phyloP scores from a whole-genome alignment of 768 basidiomycete genomes.

The Leucocoprinus leucothites region DNA sequence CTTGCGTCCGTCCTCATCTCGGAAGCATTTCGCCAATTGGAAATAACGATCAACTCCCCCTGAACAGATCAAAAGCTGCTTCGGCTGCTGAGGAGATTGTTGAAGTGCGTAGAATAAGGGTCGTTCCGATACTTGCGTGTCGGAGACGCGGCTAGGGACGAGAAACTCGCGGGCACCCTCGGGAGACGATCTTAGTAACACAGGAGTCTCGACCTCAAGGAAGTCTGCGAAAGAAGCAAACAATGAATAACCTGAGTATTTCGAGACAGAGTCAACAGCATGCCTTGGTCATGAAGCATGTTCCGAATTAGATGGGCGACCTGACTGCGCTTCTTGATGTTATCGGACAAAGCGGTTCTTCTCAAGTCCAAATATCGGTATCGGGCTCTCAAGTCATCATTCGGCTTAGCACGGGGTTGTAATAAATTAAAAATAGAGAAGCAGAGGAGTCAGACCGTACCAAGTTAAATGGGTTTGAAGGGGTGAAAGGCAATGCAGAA shows the following conservation, averaged over 20 bases:
- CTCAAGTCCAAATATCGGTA: slow-evolving; percentile 91
- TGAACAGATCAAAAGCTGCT: slow-evolving; percentile 88
- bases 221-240: slow-evolving; percentile 55
- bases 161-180: slow-evolving; percentile 95
- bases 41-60: slow-evolving; percentile 89
- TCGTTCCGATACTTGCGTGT: slow-evolving; percentile 15
- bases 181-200: slow-evolving; percentile 86
- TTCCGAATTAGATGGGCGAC: slow-evolving; percentile 80
- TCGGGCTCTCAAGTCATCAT: slow-evolving; percentile 81
- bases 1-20: slow-evolving; percentile 93
- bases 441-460: slow-evolving; percentile 41
- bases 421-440: slow-evolving; percentile 12
- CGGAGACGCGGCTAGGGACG: slow-evolving; percentile 69
- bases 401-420: slow-evolving; percentile 48
- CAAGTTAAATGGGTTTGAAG: slow-evolving; percentile 71
- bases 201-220: slow-evolving; percentile 90
- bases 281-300: slow-evolving; percentile 72
- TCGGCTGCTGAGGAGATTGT: slow-evolving; percentile 95
- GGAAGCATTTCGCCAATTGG: slow-evolving; percentile 92
- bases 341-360: slow-evolving; percentile 65
- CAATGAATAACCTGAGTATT: slow-evolving; percentile 3
- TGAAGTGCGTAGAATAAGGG: slow-evolving; percentile 83
- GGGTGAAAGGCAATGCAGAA: slow-evolving; percentile 76
- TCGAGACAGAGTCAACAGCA: slow-evolving; percentile 12
- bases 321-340: slow-evolving; percentile 76